A percentile compares a stretch with the other conserved stretches of the same genome.
phyloP scores from a whole-genome alignment of 2,329 filamentous ascomycete species.

The Mycogone perniciosa region DNA sequence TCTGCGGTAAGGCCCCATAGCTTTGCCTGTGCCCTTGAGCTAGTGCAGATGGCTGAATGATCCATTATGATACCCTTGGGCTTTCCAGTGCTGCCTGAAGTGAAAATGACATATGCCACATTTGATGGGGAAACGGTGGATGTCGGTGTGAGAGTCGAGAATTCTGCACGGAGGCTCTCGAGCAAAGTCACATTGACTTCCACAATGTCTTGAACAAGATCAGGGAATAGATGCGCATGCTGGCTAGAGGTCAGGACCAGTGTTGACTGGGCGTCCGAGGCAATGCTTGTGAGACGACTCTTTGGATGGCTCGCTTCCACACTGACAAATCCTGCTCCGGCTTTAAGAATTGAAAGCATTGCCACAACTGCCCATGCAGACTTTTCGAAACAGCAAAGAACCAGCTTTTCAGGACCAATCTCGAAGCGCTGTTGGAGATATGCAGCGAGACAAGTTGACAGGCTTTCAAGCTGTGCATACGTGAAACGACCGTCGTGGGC shows the following conservation, averaged over 20 bases:
- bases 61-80: slow-evolving; percentile 8
- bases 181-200: not conserved
- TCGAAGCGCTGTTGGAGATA: too few species aligned
- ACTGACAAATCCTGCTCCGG: slow-evolving; percentile 14
- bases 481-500: too few species aligned
- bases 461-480: too few species aligned
- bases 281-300: not conserved
- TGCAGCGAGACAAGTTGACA: too few species aligned
- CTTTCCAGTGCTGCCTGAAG: slow-evolving; percentile 6
- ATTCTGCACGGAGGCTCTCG: not conserved
- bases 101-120: slow-evolving; percentile 8
- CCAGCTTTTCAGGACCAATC: not conserved
- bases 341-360: slow-evolving; percentile 16
- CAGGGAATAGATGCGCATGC: not conserved
- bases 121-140: not conserved
- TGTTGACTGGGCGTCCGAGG: not conserved
- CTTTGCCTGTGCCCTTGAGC: not conserved
- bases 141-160: not conserved
- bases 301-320: slow-evolving; percentile 12
- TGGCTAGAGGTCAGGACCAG: not conserved
- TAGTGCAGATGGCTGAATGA: not conserved
- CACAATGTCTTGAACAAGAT: not conserved
- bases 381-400: slow-evolving; percentile 18
- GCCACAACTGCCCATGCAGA: slow-evolving; percentile 20
- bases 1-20: not conserved